Evolutionary conservation across 208 protist species (phyloP).

Genomic region (Trichomonas tenax): DNA sequence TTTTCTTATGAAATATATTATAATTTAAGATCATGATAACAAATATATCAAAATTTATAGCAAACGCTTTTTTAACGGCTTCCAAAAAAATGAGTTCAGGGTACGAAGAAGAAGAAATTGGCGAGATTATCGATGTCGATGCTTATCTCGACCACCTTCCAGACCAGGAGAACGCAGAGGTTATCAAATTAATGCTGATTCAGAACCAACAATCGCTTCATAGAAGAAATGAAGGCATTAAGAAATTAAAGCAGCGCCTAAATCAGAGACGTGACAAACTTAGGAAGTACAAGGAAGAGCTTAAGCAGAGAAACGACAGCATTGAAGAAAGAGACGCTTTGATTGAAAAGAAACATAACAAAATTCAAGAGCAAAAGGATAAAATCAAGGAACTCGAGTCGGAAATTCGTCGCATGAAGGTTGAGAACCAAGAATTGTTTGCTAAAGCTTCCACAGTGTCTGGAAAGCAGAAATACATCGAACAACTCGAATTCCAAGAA

Average conservation of each 20-base stretch:
- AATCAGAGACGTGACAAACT: background rate
- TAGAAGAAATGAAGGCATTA: background rate
- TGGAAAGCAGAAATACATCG: background rate
- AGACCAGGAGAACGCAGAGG: background rate
- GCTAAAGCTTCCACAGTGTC: background rate
- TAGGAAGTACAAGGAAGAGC: background rate
- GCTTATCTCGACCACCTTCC: background rate
- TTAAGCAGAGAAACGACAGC: background rate
- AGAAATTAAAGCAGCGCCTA: background rate
- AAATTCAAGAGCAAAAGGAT: background rate
- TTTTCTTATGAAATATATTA: no score
- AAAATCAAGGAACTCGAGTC: background rate
- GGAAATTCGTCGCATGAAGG: background rate
- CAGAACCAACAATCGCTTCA: background rate
- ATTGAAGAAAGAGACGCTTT: background rate
- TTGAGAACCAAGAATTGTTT: background rate
- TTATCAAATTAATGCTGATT: background rate
- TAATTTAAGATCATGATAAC: no score
- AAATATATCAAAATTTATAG: no score
- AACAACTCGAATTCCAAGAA: background rate
- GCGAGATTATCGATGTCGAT: background rate
- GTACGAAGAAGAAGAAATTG: background rate
- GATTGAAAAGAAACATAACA: background rate
- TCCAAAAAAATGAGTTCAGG: background rate
- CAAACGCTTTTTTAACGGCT: no score